Evolutionary conservation across 2,329 filamentous ascomycete species (phyloP), one percentile per base, ranked within the genome.

Genomic region (Nemania serpens): DNA sequence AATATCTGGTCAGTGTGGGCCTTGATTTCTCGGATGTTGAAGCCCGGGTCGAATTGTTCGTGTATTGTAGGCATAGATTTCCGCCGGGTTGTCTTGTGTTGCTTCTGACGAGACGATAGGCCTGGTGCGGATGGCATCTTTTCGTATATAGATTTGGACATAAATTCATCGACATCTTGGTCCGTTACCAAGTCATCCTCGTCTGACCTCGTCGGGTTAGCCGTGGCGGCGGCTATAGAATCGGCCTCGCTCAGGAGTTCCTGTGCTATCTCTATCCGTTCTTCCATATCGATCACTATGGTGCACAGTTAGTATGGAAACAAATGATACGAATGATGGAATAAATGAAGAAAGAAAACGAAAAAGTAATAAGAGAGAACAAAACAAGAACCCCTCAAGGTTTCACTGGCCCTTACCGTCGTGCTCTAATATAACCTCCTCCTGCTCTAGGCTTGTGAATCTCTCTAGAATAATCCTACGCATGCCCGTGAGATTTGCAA

Each of bases 101-200:
- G 82, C 68, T 81, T 82, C 15, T 77, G 67, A 71, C 81, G 83
- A 7, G 82, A 74, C 1, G 84, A 79, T 2, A 83, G 81, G 68
- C 77, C 81, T 20, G 75, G 74, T 29, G 78, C 73, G 10, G 78
- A 77, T 1, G 93, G 91, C 9, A 99, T 79, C 76, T 97, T 97
- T 68, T 96, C 91, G 75, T 98, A 99, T 68, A 99, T 91, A 12
- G 93, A 97, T 75, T 97, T 92, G 2, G 95, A 97, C 95, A 98
- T 98, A 79, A 98, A 99, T 1, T 82, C 83, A 42, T 81, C 77
- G 37, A 83, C 79, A 52, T 82, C 79, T 60, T 79, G 77, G 65
- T 82, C 82, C 37, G 79, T 79, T 22, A 80, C 80, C 7, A 82
- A 73, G 63, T 85, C 84, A 47, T 82, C 79, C 53, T 85, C 84